A percentile compares a stretch with the other conserved stretches of the same genome.
phyloP scores from a whole-genome alignment of 1,139 yeast genomes.

The Taiozyma sp. region DNA sequence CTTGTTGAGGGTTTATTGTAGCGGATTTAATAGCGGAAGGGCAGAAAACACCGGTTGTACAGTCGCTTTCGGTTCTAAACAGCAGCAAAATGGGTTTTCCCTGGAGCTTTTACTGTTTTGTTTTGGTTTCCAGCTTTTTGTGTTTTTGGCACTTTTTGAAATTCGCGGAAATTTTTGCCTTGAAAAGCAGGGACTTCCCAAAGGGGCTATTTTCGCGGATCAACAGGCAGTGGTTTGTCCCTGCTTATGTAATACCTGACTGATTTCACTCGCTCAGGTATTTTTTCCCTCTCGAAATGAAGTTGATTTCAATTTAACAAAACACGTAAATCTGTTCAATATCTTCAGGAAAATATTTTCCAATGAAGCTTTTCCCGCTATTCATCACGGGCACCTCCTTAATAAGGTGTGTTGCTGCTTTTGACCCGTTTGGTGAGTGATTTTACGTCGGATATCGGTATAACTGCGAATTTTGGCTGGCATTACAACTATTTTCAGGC shows the following conservation, averaged over 20 bases:
- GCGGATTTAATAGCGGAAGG: not conserved
- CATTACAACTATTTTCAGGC: not conserved
- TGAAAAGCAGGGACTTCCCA: not conserved
- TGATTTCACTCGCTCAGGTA: not conserved
- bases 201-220: not conserved
- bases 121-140: not conserved
- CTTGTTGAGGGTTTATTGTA: not conserved
- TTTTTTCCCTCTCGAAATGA: not conserved
- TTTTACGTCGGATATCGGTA: not conserved
- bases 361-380: not conserved
- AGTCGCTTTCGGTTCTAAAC: not conserved
- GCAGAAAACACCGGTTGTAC: not conserved
- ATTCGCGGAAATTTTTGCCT: not conserved
- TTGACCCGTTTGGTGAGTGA: slow-evolving; percentile 20
- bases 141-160: not conserved
- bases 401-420: not conserved
- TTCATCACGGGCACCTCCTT: not conserved
- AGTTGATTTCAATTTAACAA: not conserved
- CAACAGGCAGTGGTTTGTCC: not conserved
- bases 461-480: not conserved
- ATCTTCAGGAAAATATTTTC: not conserved
- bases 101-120: not conserved
- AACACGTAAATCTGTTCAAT: not conserved
- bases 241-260: not conserved
- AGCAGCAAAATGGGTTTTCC: not conserved